phyloP scores from a whole-genome alignment of 495 filamentous ascomycete species.

The Aspergillus leporis region DNA sequence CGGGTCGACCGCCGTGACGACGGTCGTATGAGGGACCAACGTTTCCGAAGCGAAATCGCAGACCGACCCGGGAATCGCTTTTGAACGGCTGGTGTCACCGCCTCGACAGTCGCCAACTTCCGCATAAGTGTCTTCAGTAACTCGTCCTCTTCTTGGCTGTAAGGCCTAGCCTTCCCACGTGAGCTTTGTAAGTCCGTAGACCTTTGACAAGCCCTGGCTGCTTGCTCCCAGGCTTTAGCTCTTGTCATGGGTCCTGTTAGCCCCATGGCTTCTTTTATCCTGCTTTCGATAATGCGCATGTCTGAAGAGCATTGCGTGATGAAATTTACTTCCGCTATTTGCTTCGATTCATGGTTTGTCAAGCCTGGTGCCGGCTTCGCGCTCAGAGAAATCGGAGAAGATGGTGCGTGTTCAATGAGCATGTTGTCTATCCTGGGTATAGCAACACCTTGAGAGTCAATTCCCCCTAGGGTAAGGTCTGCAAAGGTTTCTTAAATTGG shows the following conservation, averaged over 20 bases:
- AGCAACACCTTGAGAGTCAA: not conserved
- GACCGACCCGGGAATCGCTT: too few species aligned
- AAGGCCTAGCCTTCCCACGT: not conserved
- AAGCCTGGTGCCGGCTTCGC: not conserved
- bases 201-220: not conserved
- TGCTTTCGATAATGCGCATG: not conserved
- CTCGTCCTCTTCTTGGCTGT: conserved; percentile 3
- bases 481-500: not conserved
- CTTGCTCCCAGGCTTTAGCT: not conserved
- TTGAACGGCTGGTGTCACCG: too few species aligned
- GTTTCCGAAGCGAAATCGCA: too few species aligned
- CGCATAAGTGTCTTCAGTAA: not conserved
- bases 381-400: not conserved
- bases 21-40: too few species aligned
- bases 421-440: not conserved
- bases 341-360: not conserved
- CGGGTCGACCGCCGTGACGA: too few species aligned
- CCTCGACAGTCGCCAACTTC: not conserved
- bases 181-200: not conserved
- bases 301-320: not conserved
- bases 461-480: not conserved
- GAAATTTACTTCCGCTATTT: not conserved
- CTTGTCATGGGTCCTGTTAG: not conserved
- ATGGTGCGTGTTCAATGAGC: not conserved
- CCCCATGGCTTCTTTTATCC: not conserved